A percentile compares a stretch with the other conserved stretches of the same genome.
These are phyloP conservation scores for Monilinia fructicola DNA, from an alignment of 2,329 filamentous ascomycete genomes.

Conservation along the genomic window DNA sequence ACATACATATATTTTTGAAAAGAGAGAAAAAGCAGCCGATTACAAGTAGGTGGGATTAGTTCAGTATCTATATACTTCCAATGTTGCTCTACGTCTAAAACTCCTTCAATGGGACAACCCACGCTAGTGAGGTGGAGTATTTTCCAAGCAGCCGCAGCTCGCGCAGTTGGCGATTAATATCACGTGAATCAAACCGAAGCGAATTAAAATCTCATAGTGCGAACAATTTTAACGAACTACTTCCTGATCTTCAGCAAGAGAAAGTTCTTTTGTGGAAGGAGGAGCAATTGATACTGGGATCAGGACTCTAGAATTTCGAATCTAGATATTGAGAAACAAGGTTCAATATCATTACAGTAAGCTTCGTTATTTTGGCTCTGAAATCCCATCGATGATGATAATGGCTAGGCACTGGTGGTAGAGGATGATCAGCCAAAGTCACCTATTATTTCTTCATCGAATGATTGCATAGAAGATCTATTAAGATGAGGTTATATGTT, in stretches of 20 bases:
- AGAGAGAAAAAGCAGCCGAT: not conserved
- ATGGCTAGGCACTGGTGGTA: not conserved
- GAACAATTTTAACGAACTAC: not conserved
- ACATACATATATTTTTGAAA: not conserved
- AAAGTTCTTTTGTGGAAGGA: slow-evolving; percentile 3
- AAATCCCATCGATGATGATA: not conserved
- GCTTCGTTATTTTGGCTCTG: not conserved
- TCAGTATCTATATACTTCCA: slow-evolving; percentile 8
- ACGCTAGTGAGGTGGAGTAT: slow-evolving; percentile 14
- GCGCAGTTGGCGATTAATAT: slow-evolving; percentile 11
- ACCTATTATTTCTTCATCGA: not conserved
- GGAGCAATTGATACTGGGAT: not conserved
- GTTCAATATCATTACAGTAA: not conserved
- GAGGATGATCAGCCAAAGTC: not conserved
- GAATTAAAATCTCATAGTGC: not conserved
- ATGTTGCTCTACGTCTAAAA: slow-evolving; percentile 7
- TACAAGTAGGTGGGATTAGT: not conserved
- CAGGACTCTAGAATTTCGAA: not conserved
- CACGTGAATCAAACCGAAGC: slow-evolving; percentile 12
- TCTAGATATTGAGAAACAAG: not conserved
- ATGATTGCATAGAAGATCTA: not conserved
- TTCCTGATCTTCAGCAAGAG: not conserved
- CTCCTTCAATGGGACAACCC: slow-evolving; percentile 13
- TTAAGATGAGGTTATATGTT: not conserved
- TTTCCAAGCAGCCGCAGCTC: slow-evolving; percentile 16